Evolutionary conservation across 345 rosid genomes (phyloP).

Genomic region (Combretum micranthum): DNA sequence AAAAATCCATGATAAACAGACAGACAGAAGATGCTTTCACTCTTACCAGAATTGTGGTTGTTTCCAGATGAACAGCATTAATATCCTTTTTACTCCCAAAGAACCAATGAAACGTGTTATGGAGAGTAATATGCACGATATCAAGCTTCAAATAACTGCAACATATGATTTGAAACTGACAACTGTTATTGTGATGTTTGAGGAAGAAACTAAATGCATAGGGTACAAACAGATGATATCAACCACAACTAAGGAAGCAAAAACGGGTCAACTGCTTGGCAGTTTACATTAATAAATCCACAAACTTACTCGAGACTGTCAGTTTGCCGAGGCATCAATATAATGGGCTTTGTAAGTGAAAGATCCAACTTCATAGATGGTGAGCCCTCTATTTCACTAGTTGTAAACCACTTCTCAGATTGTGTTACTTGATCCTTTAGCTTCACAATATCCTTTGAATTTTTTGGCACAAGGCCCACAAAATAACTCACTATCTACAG

Average conservation of each 20-base stretch:
- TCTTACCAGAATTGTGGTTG: constrained; percentile 76
- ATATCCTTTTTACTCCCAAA: constrained; percentile 65
- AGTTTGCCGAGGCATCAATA: constrained; percentile 90
- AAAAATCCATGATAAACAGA: neutral
- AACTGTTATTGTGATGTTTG: neutral
- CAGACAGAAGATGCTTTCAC: neutral
- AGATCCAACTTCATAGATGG: constrained; percentile 90
- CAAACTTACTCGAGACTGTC: constrained; percentile 81
- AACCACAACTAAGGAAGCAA: neutral
- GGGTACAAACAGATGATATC: neutral
- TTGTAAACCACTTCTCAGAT: constrained; percentile 81
- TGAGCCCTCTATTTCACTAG: constrained; percentile 90
- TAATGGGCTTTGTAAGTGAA: constrained; percentile 85
- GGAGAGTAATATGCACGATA: constrained; percentile 84
- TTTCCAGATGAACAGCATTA: constrained; percentile 80
- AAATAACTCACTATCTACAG: constrained; percentile 76
- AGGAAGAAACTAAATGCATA: neutral
- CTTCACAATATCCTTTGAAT: constrained; percentile 59
- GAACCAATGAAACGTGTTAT: constrained; percentile 81
- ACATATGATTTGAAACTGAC: constrained; percentile 16
- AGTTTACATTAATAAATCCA: constrained; percentile 12
- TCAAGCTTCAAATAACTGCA: constrained; percentile 93
- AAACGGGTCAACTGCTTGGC: neutral
- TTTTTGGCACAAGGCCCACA: constrained; percentile 79
- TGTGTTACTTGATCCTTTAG: constrained; percentile 80